These are phyloP conservation scores for Hippophae tibetana DNA, from an alignment of 306 rosid genomes.

Conservation along the genomic window DNA sequence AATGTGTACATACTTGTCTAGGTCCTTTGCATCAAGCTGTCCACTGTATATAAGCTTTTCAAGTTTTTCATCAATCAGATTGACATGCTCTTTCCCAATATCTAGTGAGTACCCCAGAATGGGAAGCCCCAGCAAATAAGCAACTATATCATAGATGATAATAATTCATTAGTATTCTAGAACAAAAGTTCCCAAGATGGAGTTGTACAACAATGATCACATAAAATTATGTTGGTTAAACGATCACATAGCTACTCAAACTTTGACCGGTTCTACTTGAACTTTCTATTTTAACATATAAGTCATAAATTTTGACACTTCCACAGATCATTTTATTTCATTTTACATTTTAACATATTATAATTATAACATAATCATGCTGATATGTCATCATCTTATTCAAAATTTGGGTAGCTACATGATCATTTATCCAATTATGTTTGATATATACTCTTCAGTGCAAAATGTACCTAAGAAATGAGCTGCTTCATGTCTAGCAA, in stretches of 20 bases:
- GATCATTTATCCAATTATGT: constrained; percentile 1
- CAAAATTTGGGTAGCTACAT: background rate
- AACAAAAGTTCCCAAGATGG: too few species aligned
- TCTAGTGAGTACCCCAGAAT: constrained; percentile 74
- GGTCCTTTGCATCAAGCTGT: constrained; percentile 82
- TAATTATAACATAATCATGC: too few species aligned
- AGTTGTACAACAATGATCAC: too few species aligned
- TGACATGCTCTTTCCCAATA: constrained; percentile 95
- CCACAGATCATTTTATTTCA: too few species aligned
- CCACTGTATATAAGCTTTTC: constrained; percentile 83
- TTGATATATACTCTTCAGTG: constrained; percentile 1
- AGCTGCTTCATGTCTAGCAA: constrained; percentile 91
- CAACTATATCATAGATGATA: constrained; percentile 35
- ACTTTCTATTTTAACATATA: too few species aligned
- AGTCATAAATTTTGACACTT: too few species aligned
- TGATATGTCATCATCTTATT: too few species aligned
- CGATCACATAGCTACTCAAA: too few species aligned
- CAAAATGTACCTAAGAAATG: constrained; percentile 59
- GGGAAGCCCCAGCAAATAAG: constrained; percentile 83
- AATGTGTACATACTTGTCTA: constrained; percentile 36
- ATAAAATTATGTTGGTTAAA: too few species aligned
- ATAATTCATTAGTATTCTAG: background rate
- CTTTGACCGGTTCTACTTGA: too few species aligned
- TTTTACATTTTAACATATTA: too few species aligned
- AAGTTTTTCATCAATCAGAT: constrained; percentile 74